Evolutionary conservation across 1,284 basidiomycete species (phyloP), one percentile per base, ranked within the genome.

Genomic region (Ceratobasidium theobromae): DNA sequence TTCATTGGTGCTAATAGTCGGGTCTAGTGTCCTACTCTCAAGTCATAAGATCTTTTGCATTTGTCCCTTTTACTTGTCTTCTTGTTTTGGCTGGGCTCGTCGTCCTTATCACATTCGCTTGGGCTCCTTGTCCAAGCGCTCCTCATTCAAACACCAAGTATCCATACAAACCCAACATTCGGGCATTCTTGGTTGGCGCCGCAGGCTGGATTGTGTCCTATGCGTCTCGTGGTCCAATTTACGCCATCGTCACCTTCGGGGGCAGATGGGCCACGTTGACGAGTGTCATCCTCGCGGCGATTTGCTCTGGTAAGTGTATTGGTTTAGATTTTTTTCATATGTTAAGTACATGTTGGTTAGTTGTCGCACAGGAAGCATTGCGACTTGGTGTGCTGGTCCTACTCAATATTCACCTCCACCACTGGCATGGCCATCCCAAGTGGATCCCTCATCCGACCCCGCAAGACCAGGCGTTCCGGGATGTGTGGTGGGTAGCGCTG

Each of bases 401-500:
- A 32, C 53, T 70, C 28, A 65, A 54, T 54, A 53, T 69, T 12
- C 35, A 43, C 28, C 62, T 68, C 18, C 46, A 49, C 52, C 21
- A 28, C 18, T 68, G 41, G 78, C 79, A 38, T 76, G 86, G 58
- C 79, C 74, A 75, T 27, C 74, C 72, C 68, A 72, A 77, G 58
- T 73, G 73, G 32, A 81, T 85, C 33, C 84, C 46, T 40, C 32
- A 70, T 25, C 64, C 66, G 49, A 68, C 35, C 35, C 86, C 81
- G 76, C 77, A 75, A 55, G 84, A 88, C 70, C 74, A 78, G 0
- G 81, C 83, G 1, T 91, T 91, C 76, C 74, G 76, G 21, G 79
- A 83, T 25, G 82, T 87, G 4, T 90, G 89, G 88, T 89, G 86
- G 85, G 75, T 88, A 28, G 85, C 85, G 1, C 77, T 91, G 1